A percentile compares a stretch with the other conserved stretches of the same genome.
Evolutionary conservation across 2,329 filamentous ascomycete genomes (phyloP).

Genomic region (Beauveria varroae): DNA sequence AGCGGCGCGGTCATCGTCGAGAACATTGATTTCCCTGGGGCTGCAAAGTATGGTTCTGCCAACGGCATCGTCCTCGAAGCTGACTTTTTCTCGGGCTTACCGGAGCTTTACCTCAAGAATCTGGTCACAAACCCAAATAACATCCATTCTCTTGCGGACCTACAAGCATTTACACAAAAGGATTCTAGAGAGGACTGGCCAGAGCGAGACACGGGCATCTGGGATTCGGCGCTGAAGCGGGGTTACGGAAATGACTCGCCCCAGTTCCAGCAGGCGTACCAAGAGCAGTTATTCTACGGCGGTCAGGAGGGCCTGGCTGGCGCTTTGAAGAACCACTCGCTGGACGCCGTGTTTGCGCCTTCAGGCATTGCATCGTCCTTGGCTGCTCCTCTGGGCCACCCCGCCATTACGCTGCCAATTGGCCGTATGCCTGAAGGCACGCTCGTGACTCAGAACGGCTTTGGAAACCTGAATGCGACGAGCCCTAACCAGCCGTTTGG

Average conservation of each 20-base stretch:
- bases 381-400: constrained; percentile 50
- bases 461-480: constrained; percentile 42
- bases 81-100: constrained; percentile 50
- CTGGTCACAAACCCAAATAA: constrained; percentile 49
- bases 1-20: constrained; percentile 54
- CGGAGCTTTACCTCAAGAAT: constrained; percentile 41
- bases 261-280: constrained; percentile 48
- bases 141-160: constrained; percentile 39
- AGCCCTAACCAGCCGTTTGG: constrained; percentile 56
- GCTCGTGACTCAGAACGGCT: constrained; percentile 34
- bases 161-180: constrained; percentile 44
- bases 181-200: constrained; percentile 49
- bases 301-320: constrained; percentile 51
- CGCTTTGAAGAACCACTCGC: constrained; percentile 42
- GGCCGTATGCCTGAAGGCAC: constrained; percentile 48
- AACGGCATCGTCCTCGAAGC: constrained; percentile 41
- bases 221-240: constrained; percentile 45
- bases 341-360: constrained; percentile 54
- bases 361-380: constrained; percentile 31
- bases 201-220: constrained; percentile 45
- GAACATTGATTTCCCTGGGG: constrained; percentile 44
- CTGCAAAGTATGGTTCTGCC: constrained; percentile 18
- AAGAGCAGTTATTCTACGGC: constrained; percentile 44
- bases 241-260: constrained; percentile 48
- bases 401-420: constrained; percentile 54